Base-by-base conservation (phyloP, 1,284 basidiomycete genomes). In the Meira miltonrushii region DNA sequence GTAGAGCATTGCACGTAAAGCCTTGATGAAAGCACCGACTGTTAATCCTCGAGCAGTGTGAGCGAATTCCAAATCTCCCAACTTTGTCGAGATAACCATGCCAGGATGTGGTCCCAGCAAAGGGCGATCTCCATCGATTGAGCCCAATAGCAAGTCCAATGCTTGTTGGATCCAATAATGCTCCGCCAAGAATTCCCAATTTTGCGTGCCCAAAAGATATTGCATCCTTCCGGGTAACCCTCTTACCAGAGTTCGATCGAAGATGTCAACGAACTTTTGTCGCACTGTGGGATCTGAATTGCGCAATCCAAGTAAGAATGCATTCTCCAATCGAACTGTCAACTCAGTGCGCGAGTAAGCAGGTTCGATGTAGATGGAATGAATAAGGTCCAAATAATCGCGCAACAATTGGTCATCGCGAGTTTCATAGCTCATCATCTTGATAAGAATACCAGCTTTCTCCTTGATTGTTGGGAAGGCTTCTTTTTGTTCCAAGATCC, bases 91-190 rank as follows among this genome's bases (percentile, higher is more conserved):
- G 43, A 53, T 53, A 19, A 64, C 55, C 60, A 61, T 56, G 38
- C 58, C 39, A 19, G 60, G 52, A 57, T 54, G 54, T 19, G 43
- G 17, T 5, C 56, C 50, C 10, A 75, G 39, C 12, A 75, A 65
- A 19, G 67, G 67, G 47, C 65, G 57, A 40, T 67, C 61, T 23
- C 59, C 57, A 33, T 75, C 75, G 51, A 74, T 54, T 4, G 71
- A 67, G 13, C 92, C 90, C 11, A 98, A 84, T 19, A 97, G 81
- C 25, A 98, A 85, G 73, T 95, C 89, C 25, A 97, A 82, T 38
- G 92, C 91, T 47, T 97, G 85, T 66, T 90, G 88, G 49, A 95
- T 88, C 95, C 95, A 99, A 77, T 96, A 93, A 61, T 89, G 86
- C 67, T 96, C 92, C 1, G 90, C 87, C 17, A 99, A 80, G 10